Evolutionary conservation across 2,329 filamentous ascomycete genomes (phyloP).

Genomic region (Chaetomiaceae sp.): DNA sequence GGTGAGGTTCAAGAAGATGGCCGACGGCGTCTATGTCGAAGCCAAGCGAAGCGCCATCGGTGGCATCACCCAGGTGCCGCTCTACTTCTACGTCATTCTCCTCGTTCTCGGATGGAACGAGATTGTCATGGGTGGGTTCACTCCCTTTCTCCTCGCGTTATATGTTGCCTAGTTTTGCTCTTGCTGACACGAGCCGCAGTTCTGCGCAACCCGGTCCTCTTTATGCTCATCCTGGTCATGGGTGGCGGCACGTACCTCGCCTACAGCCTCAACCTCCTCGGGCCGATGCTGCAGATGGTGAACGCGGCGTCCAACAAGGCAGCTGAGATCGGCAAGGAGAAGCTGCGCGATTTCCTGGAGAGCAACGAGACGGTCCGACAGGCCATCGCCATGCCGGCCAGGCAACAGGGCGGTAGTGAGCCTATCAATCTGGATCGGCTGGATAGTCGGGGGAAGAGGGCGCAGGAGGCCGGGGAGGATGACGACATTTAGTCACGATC

Average conservation of each 20-base stretch:
- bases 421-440: slow-evolving; percentile 53
- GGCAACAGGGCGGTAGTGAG: slow-evolving; percentile 37
- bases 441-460: slow-evolving; percentile 54
- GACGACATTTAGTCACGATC: slow-evolving; percentile 48
- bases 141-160: too few species aligned
- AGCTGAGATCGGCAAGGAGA: slow-evolving; percentile 84
- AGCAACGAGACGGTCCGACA: slow-evolving; percentile 78
- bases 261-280: slow-evolving; percentile 90
- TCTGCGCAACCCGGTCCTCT: slow-evolving; percentile 86
- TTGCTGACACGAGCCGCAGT: slow-evolving; percentile 48
- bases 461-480: slow-evolving; percentile 34
- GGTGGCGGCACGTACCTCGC: slow-evolving; percentile 78
- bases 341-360: slow-evolving; percentile 83
- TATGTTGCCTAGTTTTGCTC: slow-evolving; percentile 3
- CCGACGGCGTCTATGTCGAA: slow-evolving; percentile 95
- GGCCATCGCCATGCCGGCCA: slow-evolving; percentile 67
- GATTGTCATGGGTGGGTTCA: slow-evolving; percentile 82
- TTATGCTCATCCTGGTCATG: slow-evolving; percentile 76
- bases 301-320: slow-evolving; percentile 84
- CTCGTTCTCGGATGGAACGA: slow-evolving; percentile 98
- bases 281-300: slow-evolving; percentile 91
- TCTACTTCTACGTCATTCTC: slow-evolving; percentile 89
- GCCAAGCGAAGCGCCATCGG: slow-evolving; percentile 96
- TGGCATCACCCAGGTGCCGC: slow-evolving; percentile 84
- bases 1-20: slow-evolving; percentile 95